Percentiles rank a stretch among this genome's conserved stretches.
phyloP scores from a whole-genome alignment of 768 basidiomycete species.

The Boletus subparvulus region DNA sequence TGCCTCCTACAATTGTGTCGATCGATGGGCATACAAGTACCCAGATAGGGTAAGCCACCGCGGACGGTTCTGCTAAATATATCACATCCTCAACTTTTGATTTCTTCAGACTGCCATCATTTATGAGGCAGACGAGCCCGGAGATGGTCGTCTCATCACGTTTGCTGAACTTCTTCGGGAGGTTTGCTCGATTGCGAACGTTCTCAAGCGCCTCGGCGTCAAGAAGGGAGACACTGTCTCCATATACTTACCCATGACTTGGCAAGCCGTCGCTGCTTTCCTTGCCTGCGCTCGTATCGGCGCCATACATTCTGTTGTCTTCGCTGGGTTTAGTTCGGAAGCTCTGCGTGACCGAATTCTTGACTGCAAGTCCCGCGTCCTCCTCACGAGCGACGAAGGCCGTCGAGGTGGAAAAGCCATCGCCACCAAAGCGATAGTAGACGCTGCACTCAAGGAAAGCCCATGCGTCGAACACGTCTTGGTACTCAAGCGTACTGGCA shows the following conservation, averaged over 20 bases:
- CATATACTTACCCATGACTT: slow-evolving; percentile 92
- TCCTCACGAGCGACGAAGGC: slow-evolving; percentile 96
- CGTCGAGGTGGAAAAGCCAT: slow-evolving; percentile 92
- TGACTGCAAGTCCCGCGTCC: slow-evolving; percentile 86
- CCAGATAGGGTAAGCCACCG: slow-evolving; percentile 65
- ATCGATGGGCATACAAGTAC: slow-evolving; percentile 90
- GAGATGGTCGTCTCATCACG: slow-evolving; percentile 69
- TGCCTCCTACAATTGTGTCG: slow-evolving; percentile 96
- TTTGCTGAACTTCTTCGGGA: slow-evolving; percentile 88
- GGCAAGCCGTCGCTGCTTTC: slow-evolving; percentile 95
- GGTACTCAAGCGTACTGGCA: slow-evolving; percentile 86
- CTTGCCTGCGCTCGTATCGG: slow-evolving; percentile 97
- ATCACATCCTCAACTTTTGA: neutral
- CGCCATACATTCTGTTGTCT: slow-evolving; percentile 95
- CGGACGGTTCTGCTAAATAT: neutral
- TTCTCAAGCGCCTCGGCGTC: slow-evolving; percentile 84
- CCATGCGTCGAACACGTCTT: slow-evolving; percentile 88
- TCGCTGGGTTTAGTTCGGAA: slow-evolving; percentile 96
- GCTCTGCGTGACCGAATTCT: slow-evolving; percentile 88
- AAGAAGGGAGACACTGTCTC: slow-evolving; percentile 95
- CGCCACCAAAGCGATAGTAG: slow-evolving; percentile 92
- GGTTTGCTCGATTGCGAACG: slow-evolving; percentile 87
- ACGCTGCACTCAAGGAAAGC: slow-evolving; percentile 82
- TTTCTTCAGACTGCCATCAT: slow-evolving; percentile 81
- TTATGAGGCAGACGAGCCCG: slow-evolving; percentile 96